Evolutionary conservation across 768 basidiomycete species (phyloP), one percentile per base, ranked within the genome.

Genomic region (Rhizopogon sp.): DNA sequence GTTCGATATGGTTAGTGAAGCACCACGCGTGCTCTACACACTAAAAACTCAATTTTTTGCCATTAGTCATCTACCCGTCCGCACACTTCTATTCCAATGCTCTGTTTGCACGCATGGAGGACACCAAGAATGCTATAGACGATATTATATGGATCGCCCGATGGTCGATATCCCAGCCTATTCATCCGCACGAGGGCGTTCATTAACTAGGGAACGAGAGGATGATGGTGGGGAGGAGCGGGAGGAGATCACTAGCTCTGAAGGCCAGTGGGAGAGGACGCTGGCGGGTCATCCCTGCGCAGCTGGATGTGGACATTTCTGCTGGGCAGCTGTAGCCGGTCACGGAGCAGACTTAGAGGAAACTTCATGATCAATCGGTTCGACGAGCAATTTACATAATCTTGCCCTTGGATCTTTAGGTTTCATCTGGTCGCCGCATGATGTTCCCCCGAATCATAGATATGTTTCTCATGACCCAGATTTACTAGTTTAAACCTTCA

Each of bases 231-330:
- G 42, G 5, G 64, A 59, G 16, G 54, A n/a, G 1, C 58, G 50
- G n/a, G 62, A 60, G 5, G 54, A 50, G 7, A 43, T 50, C 20
- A 39, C 58, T 43, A 16, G 6, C 8, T 52, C n/a, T 6, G 61
- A 43, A 33, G 43, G 33, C 5, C 14, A 7, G 10, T 35, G 54
- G 37, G 62, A 64, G 20, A 53, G 56, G 22, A 50, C 44, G 7
- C 46, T 71, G 46, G 53, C 61, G 11, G 88, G 84, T 3, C 84
- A 87, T 64, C 78, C 76, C 0, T 92, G 90, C 69, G 87, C 88
- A 13, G 80, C 88, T 42, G 90, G 90, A 4, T 93, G 90, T 69
- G 90, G 90, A 0, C 90, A 93, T 70, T 79, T 78, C 60, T 93
- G 90, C 60, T 91, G 88, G 88, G 80, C 79, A 14, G 74, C 76